Base-by-base conservation (phyloP, 2,329 filamentous ascomycete species). In the Trichoderma gracile region DNA sequence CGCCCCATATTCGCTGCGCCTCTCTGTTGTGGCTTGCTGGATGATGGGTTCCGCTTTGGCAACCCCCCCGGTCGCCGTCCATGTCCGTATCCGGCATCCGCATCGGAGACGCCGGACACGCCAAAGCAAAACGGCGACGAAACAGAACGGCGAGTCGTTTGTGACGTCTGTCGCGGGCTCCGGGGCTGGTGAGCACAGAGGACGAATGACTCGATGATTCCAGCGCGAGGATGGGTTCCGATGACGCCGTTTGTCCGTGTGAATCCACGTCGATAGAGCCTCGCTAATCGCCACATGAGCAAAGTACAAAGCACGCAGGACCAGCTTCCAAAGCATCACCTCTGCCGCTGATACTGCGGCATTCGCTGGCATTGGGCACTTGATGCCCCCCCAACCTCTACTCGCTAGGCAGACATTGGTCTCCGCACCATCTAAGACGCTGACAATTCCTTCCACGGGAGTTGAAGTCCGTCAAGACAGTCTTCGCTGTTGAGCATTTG, bases 51-150 rank as follows among this genome's bases (percentile, higher is more conserved):
- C 63, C 63, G 55, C 63, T 59, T 54, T 33, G 47, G 45, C 42
- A 23, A 33, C 54, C 40, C 62, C 62, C 62, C 63, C 63, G 55
- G 63, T 64, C 53, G 63, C 33, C 63, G 63, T 60, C 38, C 63
- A 54, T 65, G 56, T 55, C 56, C 62, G 62, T 49, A 64, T 64
- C 62, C 63, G 63, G 63, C 43, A 64, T 64, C 63, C 63, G 63
- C 63, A 56, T 55, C 63, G 63, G 63, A 60, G 63, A 55, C 33
- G 50, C 63, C 63, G 63, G 63, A 30, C 55, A 53, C 54, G 53
- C 62, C 54, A 64, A 33, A 53, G 12, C 21, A 54, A n/a, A 21
- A 64, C 54, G 54, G 62, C 62, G 47, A 59, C 47, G 55, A 58
- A 64, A 64, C 60, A 63, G 42, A 47, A 46, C 43, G 43, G 52